Percentiles rank a stretch among this genome's conserved stretches.
Evolutionary conservation across 441 rosid genomes (phyloP).

Genomic region (Corymbia citriodora): DNA sequence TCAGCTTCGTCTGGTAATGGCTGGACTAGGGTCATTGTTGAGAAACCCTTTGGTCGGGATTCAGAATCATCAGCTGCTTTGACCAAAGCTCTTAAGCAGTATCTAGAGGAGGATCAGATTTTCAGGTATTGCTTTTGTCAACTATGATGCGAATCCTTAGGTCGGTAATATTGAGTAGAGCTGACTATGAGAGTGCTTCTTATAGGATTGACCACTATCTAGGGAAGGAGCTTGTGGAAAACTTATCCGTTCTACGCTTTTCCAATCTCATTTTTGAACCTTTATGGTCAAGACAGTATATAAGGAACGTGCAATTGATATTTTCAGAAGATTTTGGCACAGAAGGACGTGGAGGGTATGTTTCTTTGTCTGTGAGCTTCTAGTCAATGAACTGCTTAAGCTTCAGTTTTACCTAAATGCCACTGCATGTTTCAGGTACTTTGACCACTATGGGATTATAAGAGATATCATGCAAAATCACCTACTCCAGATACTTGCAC

Average conservation of each 20-base stretch:
- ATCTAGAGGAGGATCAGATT: slow-evolving; percentile 82
- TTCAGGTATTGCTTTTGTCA: slow-evolving; percentile 53
- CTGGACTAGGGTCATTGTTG: slow-evolving; percentile 96
- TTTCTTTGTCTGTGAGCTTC: slow-evolving; percentile 4
- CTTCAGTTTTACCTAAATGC: not conserved
- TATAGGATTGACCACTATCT: slow-evolving; percentile 96
- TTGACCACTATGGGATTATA: slow-evolving; percentile 87
- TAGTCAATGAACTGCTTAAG: not conserved
- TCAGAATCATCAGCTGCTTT: slow-evolving; percentile 84
- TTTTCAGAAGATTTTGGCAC: slow-evolving; percentile 99
- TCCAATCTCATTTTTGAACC: slow-evolving; percentile 96
- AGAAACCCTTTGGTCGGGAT: slow-evolving; percentile 96
- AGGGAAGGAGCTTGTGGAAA: slow-evolving; percentile 97
- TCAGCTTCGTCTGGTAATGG: slow-evolving; percentile 86
- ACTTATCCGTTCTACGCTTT: slow-evolving; percentile 90
- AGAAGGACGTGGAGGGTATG: slow-evolving; percentile 97
- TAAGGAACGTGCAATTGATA: slow-evolving; percentile 83
- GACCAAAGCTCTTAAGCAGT: slow-evolving; percentile 74
- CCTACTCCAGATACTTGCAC: slow-evolving; percentile 92
- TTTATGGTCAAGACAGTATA: slow-evolving; percentile 92
- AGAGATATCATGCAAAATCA: slow-evolving; percentile 99
- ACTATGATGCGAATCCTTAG: not conserved
- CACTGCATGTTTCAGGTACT: slow-evolving; percentile 48
- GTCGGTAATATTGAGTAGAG: not conserved
- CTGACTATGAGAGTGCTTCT: slow-evolving; percentile 16